These are phyloP conservation scores for Anaeromyces robustus DNA, from an alignment of 192 early-diverging fungal species.

Conservation along the genomic window DNA sequence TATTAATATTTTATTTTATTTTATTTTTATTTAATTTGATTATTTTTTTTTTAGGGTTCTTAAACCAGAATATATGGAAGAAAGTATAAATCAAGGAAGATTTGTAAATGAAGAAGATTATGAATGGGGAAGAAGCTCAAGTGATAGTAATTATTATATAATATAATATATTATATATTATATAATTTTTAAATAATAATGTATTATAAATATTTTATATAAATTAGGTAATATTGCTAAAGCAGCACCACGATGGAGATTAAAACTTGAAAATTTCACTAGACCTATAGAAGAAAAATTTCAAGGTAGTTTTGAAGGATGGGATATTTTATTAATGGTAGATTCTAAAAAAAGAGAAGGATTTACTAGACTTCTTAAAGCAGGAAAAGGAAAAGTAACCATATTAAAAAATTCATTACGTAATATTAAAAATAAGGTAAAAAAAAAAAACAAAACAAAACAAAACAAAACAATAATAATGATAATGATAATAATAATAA, in stretches of 20 bases:
- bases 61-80: constrained; percentile 15
- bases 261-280: constrained; percentile 11
- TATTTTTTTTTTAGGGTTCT: constrained; percentile 8
- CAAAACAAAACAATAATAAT: no score
- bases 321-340: constrained; percentile 14
- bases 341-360: constrained; percentile 10
- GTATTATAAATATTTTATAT: background rate
- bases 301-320: constrained; percentile 7
- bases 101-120: constrained; percentile 23
- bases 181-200: no score
- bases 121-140: constrained; percentile 12
- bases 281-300: background rate
- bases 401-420: background rate
- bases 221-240: background rate
- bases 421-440: background rate
- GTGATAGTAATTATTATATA: background rate
- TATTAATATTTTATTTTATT: no score
- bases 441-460: no score
- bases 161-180: background rate
- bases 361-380: constrained; percentile 10
- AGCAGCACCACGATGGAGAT: constrained; percentile 14
- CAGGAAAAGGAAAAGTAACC: constrained; percentile 16
- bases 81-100: constrained; percentile 3
- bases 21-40: background rate
- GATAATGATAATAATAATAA: no score